Conservation (phyloP, 129 eudicot genomes). For the Erigeron canadensis region DNA sequence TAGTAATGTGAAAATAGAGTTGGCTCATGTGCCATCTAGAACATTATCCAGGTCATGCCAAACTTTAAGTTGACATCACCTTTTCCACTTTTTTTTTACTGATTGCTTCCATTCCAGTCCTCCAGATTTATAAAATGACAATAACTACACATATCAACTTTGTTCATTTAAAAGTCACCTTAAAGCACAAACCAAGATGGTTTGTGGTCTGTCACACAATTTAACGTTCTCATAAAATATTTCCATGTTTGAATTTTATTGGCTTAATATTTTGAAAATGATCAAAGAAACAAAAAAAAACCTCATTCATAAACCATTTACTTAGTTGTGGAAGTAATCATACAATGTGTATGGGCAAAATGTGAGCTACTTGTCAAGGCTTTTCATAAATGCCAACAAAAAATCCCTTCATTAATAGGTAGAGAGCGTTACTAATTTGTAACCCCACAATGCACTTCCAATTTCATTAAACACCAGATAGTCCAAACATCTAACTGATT, state of each 20-base stretch:
- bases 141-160: not conserved
- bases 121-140: conserved; percentile 5
- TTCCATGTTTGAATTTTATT: too few species aligned
- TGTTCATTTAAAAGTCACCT: not conserved
- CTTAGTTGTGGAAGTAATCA: too few species aligned
- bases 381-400: conserved; percentile 15
- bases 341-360: too few species aligned
- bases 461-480: not conserved
- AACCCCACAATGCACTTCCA: not conserved
- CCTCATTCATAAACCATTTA: not conserved
- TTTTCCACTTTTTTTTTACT: not conserved
- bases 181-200: not conserved
- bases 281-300: conserved; percentile 2
- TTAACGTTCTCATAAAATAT: not conserved
- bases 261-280: too few species aligned
- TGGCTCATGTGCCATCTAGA: conserved; percentile 35
- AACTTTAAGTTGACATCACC: conserved; percentile 1
- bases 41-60: conserved; percentile 28
- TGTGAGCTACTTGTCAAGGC: conserved; percentile 8
- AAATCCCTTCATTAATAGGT: conserved; percentile 12
- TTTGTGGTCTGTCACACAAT: too few species aligned
- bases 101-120: not conserved
- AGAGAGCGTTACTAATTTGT: not conserved
- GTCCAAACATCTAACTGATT: not conserved
- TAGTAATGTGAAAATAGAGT: conserved; percentile 29